Evolutionary conservation across 2,329 filamentous ascomycete genomes (phyloP).

Genomic region (Aphanocladium album): DNA sequence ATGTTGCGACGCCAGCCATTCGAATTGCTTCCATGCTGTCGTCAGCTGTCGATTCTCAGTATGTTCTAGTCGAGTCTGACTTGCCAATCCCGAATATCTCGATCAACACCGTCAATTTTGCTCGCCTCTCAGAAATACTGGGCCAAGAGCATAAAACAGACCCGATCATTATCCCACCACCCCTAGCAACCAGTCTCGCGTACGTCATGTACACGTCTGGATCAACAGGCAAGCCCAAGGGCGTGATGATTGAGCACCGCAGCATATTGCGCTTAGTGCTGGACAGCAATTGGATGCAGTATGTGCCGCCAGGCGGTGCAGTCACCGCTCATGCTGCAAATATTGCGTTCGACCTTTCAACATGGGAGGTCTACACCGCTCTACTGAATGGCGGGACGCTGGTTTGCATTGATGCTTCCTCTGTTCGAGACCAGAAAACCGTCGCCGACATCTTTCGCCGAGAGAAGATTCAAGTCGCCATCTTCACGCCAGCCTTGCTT

Average conservation of each 20-base stretch:
- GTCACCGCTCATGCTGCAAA: slow-evolving; percentile 13
- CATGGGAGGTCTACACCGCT: slow-evolving; percentile 13
- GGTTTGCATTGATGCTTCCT: slow-evolving; percentile 16
- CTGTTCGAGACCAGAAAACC: slow-evolving; percentile 3
- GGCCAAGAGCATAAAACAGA: neutral
- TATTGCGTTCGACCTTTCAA: slow-evolving; percentile 16
- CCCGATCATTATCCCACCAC: neutral
- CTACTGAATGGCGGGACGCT: slow-evolving; percentile 17
- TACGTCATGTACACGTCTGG: slow-evolving; percentile 47
- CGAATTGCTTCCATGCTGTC: slow-evolving; percentile 18
- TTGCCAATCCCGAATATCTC: neutral
- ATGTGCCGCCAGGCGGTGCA: too few relatives aligned
- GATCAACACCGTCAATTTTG: slow-evolving; percentile 2
- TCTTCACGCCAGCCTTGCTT: slow-evolving; percentile 17
- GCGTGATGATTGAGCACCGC: slow-evolving; percentile 33
- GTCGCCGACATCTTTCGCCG: slow-evolving; percentile 15
- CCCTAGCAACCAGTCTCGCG: slow-evolving; percentile 15
- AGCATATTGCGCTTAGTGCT: slow-evolving; percentile 14
- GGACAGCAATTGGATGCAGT: too few relatives aligned
- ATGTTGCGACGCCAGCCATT: slow-evolving; percentile 14
- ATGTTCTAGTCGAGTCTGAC: too few relatives aligned
- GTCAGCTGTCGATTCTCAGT: too few relatives aligned
- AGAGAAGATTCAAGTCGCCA: slow-evolving; percentile 31
- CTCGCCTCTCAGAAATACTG: slow-evolving; percentile 4
- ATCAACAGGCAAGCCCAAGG: slow-evolving; percentile 46